Conservation (phyloP, 2,329 filamentous ascomycete species). For the Microcera coccophila region DNA sequence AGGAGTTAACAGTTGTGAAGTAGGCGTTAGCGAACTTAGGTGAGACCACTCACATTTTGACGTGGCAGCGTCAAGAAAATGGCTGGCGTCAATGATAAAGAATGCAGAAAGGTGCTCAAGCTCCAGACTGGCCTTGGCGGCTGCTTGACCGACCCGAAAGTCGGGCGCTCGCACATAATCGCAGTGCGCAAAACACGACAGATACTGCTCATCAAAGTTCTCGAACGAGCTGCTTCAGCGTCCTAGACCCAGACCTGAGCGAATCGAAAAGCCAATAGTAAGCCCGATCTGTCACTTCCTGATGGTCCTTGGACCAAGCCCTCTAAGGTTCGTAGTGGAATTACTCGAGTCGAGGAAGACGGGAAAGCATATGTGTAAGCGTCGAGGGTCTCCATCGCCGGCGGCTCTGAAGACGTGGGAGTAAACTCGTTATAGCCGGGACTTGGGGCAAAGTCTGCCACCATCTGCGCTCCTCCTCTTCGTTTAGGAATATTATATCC, state of each 20-base stretch:
- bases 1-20: conserved; percentile 25
- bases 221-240: conserved; percentile 33
- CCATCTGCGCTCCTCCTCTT: conserved; percentile 28
- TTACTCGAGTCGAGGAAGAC: conserved; percentile 34
- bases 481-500: conserved; percentile 26
- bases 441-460: conserved; percentile 33
- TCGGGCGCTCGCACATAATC: conserved; percentile 20
- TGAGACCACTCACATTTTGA: conserved; percentile 27
- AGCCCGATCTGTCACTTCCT: conserved; percentile 19
- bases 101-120: conserved; percentile 29
- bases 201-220: conserved; percentile 33
- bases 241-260: conserved; percentile 21
- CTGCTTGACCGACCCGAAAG: conserved; percentile 22
- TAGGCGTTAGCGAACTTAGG: conserved; percentile 29
- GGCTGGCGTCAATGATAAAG: conserved; percentile 30
- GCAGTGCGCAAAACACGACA: conserved; percentile 9
- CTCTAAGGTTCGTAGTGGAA: conserved; percentile 39
- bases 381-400: conserved; percentile 30
- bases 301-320: conserved; percentile 24
- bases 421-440: conserved; percentile 30
- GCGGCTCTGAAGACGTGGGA: conserved; percentile 37
- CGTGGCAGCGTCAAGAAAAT: conserved; percentile 28
- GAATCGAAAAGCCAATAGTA: conserved; percentile 28
- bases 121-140: conserved; percentile 28
- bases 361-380: conserved; percentile 31